phyloP scores from a whole-genome alignment of 2,329 filamentous ascomycete species.

The Botrytis tulipae region DNA sequence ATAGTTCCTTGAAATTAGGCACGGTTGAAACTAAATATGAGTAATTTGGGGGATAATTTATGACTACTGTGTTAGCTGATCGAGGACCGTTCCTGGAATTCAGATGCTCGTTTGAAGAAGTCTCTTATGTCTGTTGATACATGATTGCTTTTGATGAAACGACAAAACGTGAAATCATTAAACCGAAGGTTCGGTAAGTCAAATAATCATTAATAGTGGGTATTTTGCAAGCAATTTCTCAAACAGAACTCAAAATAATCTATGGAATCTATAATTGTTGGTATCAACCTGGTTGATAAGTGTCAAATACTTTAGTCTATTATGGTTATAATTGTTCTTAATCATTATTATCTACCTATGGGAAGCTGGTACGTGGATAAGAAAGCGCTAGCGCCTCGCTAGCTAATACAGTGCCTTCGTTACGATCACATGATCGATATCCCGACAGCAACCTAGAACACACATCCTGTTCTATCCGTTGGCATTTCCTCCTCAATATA shows the following conservation, averaged over 20 bases:
- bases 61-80: not conserved
- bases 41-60: not conserved
- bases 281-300: not conserved
- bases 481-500: not conserved
- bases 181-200: not conserved
- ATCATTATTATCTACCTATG: not conserved
- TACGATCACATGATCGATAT: not conserved
- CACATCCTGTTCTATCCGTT: too few relatives aligned
- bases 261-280: fast-evolving
- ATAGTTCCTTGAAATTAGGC: not conserved
- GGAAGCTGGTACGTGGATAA: not conserved
- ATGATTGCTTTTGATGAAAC: not conserved
- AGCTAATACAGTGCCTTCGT: not conserved
- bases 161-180: not conserved
- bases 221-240: not conserved
- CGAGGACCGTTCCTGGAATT: not conserved
- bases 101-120: not conserved
- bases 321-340: not conserved
- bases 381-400: not conserved
- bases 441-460: too few relatives aligned
- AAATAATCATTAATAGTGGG: not conserved
- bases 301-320: not conserved
- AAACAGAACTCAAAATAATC: not conserved
- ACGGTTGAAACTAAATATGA: not conserved
- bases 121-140: not conserved